These are phyloP conservation scores for Incumbomyces lentus DNA, from an alignment of 2,329 filamentous ascomycete species.

Conservation along the genomic window DNA sequence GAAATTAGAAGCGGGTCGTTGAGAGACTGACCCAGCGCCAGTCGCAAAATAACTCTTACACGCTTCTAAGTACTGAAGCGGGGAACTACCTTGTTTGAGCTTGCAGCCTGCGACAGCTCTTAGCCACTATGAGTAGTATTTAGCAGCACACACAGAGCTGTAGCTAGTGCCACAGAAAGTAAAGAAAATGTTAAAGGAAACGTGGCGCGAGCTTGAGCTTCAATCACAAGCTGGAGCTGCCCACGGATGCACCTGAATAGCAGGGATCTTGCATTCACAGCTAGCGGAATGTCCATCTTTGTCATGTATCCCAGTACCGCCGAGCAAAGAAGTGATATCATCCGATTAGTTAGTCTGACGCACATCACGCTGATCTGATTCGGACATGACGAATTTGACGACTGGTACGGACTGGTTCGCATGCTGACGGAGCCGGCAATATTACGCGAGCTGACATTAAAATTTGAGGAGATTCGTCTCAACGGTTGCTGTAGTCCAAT, in stretches of 20 bases:
- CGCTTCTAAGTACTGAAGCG: slow-evolving; percentile 1
- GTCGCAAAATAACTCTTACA: slow-evolving; percentile 3
- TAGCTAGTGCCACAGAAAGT: slow-evolving; percentile 2
- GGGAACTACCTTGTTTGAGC: slow-evolving; percentile 2
- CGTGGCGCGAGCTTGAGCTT: slow-evolving; percentile 4
- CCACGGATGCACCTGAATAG: background rate
- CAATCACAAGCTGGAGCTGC: background rate
- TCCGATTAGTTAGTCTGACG: background rate
- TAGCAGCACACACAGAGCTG: background rate
- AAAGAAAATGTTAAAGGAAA: background rate
- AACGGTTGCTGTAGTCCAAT: too few relatives aligned
- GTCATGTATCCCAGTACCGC: background rate
- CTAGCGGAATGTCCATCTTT: background rate
- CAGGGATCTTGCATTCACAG: background rate
- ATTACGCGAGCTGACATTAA: background rate
- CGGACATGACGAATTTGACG: background rate
- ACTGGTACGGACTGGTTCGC: background rate
- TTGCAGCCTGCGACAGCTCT: slow-evolving; percentile 5
- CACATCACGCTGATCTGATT: background rate
- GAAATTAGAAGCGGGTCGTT: slow-evolving; percentile 5
- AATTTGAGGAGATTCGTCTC: background rate
- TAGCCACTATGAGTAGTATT: slow-evolving; percentile 3
- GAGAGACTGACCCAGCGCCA: background rate
- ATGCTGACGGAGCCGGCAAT: background rate
- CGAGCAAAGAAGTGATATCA: background rate